Conservation (phyloP, 345 rosid species). For the Rhodamnia rubescens region DNA sequence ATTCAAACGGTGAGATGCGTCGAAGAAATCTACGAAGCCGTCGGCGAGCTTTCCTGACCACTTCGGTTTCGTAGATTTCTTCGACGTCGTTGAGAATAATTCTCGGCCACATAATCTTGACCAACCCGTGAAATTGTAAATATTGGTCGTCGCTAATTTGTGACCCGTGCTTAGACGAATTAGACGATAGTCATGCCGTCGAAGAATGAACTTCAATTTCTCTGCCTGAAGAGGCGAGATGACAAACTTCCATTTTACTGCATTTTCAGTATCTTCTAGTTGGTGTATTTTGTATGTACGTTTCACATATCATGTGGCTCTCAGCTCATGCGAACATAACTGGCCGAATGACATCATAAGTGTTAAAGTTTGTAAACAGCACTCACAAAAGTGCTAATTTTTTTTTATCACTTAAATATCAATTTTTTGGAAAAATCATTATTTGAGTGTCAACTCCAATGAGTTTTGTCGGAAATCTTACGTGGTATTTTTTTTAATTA, state of each 20-base stretch:
- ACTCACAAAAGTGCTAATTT: too few relatives aligned
- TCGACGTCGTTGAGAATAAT: constrained; percentile 15
- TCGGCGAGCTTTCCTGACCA: constrained; percentile 30
- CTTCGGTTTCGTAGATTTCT: background rate
- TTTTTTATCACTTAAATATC: too few relatives aligned
- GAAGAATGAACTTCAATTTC: background rate
- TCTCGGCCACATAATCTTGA: background rate
- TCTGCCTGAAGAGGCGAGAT: background rate
- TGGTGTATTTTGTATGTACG: background rate
- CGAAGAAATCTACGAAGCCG: constrained; percentile 39
- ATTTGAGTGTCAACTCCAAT: too few relatives aligned
- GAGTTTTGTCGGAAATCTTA: background rate
- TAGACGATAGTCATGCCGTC: background rate
- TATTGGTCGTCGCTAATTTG: background rate
- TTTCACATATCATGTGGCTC: background rate
- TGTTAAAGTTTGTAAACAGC: too few relatives aligned
- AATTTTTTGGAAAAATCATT: too few relatives aligned
- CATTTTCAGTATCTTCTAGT: background rate
- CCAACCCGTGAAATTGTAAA: background rate
- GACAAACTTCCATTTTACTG: background rate
- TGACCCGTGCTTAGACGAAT: background rate
- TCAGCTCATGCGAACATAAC: background rate
- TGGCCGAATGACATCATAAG: background rate
- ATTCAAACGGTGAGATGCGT: constrained; percentile 32
- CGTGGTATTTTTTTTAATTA: background rate